Evolutionary conservation across 345 rosid species (phyloP).

Genomic region (Mangifera indica): DNA sequence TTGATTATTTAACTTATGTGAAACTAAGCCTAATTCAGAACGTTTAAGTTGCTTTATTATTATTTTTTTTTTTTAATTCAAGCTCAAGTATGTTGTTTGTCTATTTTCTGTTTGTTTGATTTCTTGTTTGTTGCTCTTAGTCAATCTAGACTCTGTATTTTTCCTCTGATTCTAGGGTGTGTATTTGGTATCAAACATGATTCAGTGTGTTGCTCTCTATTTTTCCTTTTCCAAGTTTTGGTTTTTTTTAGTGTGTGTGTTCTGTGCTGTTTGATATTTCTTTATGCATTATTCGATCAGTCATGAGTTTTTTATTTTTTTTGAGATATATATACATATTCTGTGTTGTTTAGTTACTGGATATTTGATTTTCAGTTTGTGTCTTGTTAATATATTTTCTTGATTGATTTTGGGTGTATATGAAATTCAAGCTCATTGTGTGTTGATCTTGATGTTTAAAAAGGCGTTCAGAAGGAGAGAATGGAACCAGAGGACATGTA

Average conservation of each 20-base stretch:
- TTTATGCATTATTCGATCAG: neutral
- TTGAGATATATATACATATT: neutral
- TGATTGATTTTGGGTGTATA: conserved; percentile 5
- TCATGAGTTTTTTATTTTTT: neutral
- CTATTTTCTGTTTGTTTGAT: neutral
- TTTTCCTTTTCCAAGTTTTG: conserved; percentile 9
- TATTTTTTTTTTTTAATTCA: neutral
- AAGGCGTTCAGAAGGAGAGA: conserved; percentile 99
- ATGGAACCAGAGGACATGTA: conserved; percentile 93
- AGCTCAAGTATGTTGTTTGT: neutral
- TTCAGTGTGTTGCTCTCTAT: neutral
- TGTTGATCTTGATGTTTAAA: conserved; percentile 19
- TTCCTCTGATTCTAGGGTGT: conserved; percentile 9
- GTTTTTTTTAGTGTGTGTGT: neutral
- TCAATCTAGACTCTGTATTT: neutral
- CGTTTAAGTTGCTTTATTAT: neutral
- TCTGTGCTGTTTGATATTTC: neutral
- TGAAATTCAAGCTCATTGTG: neutral
- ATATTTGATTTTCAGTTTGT: neutral
- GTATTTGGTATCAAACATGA: neutral
- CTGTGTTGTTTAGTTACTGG: neutral
- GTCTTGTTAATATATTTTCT: neutral
- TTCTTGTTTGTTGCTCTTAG: neutral
- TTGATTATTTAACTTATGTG: neutral
- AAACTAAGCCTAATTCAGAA: neutral